Conservation (phyloP, 306 rosid genomes). For the Pyrus communis region DNA sequence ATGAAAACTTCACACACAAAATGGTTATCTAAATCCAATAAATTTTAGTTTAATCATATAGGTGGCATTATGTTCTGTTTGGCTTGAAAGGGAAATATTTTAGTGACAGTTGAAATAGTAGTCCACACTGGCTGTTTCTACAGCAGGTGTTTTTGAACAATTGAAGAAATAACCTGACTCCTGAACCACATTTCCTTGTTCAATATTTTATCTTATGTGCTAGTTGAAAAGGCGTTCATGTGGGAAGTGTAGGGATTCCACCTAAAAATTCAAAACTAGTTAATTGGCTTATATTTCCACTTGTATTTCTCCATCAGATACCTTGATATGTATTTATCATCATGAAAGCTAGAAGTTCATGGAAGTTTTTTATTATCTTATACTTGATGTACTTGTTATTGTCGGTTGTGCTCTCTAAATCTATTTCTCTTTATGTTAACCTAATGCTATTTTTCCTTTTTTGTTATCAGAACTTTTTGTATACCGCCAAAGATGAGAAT, state of each 20-base stretch:
- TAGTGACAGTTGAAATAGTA: no score
- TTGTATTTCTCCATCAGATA: not conserved
- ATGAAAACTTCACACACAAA: no score
- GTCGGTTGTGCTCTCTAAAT: not conserved
- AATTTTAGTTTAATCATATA: no score
- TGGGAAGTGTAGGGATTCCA: not conserved
- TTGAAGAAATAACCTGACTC: not conserved
- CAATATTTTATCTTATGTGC: not conserved
- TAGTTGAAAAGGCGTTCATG: not conserved
- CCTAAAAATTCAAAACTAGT: not conserved
- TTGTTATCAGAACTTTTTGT: conserved; percentile 73
- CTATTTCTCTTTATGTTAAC: not conserved
- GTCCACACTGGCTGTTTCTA: not conserved
- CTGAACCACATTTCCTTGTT: not conserved
- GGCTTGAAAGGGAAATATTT: no score
- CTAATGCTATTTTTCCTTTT: not conserved
- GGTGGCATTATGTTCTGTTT: no score
- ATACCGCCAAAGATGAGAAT: conserved; percentile 71
- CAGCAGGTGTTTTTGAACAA: not conserved
- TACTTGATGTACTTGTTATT: not conserved
- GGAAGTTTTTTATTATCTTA: not conserved
- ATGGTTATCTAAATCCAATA: no score
- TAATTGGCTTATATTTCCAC: no score
- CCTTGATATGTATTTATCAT: not conserved
- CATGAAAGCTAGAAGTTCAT: not conserved